A percentile compares a stretch with the other conserved stretches of the same genome.
These are phyloP conservation scores for Aspergillus leporis DNA, from an alignment of 495 filamentous ascomycete species.

Conservation along the genomic window DNA sequence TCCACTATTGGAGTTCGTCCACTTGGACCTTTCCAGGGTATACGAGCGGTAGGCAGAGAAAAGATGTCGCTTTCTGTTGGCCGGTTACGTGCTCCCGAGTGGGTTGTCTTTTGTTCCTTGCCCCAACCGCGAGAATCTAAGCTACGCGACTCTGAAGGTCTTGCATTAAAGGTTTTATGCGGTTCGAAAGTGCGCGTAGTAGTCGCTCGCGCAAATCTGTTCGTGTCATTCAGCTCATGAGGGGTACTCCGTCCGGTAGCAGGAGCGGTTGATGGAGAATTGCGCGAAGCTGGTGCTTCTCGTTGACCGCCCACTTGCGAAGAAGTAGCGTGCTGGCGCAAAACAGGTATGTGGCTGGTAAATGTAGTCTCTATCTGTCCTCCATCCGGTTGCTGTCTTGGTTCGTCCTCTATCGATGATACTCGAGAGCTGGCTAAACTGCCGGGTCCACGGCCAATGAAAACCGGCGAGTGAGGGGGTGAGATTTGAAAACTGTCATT, in stretches of 20 bases:
- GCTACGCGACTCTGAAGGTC: constrained; percentile 22
- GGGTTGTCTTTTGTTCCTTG: constrained; percentile 33
- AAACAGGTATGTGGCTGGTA: constrained; percentile 25
- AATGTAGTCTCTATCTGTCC: constrained; percentile 17
- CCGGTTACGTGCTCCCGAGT: constrained; percentile 30
- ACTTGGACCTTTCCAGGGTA: constrained; percentile 54
- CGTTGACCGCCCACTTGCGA: constrained; percentile 7
- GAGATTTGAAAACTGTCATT: constrained; percentile 36
- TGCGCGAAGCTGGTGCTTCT: constrained; percentile 6
- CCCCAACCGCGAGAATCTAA: constrained; percentile 33
- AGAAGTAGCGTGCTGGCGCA: constrained; percentile 20
- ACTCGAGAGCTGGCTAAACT: constrained; percentile 43
- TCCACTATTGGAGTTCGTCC: constrained; percentile 46
- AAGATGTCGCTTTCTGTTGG: constrained; percentile 27
- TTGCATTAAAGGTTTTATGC: constrained; percentile 14
- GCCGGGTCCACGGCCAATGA: constrained; percentile 12
- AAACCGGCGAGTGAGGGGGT: constrained; percentile 43
- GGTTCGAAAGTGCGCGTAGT: constrained; percentile 27
- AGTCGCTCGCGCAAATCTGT: constrained; percentile 24
- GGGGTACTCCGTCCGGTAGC: constrained; percentile 51
- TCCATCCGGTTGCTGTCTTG: constrained; percentile 13
- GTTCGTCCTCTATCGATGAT: constrained; percentile 46
- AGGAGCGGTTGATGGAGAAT: constrained; percentile 17
- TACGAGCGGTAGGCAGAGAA: constrained; percentile 27
- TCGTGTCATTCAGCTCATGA: constrained; percentile 42